A percentile compares a stretch with the other conserved stretches of the same genome.
These are phyloP conservation scores for Plantago ovata DNA, from an alignment of 257 asterid species.

Conservation along the genomic window DNA sequence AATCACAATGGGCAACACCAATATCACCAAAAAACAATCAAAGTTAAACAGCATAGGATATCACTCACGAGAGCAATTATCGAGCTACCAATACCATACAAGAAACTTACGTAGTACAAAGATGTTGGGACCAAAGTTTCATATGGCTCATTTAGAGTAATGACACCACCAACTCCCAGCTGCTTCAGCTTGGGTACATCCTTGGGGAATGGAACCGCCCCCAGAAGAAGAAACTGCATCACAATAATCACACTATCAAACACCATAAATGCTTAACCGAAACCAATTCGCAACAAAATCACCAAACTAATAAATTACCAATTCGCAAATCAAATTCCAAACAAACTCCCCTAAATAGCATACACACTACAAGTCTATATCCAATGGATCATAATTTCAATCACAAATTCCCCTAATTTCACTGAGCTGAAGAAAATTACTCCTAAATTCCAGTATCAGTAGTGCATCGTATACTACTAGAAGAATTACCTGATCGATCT, in stretches of 20 bases:
- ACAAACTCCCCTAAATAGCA: too few species aligned
- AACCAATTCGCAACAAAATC: neutral
- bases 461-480: too few species aligned
- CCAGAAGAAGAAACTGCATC: slow-evolving; percentile 76
- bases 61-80: neutral
- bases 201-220: slow-evolving; percentile 93
- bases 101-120: slow-evolving; percentile 68
- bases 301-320: too few species aligned
- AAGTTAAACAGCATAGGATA: too few species aligned
- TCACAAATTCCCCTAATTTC: too few species aligned
- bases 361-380: too few species aligned
- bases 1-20: too few species aligned
- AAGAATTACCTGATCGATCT: slow-evolving; percentile 73
- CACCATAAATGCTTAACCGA: slow-evolving; percentile 3
- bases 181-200: slow-evolving; percentile 82
- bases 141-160: slow-evolving; percentile 85
- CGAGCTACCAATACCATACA: neutral
- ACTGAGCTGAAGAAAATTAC: too few species aligned
- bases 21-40: neutral
- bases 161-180: slow-evolving; percentile 97
- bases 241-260: slow-evolving; percentile 14
- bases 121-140: slow-evolving; percentile 91
- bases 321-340: too few species aligned
- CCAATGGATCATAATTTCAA: too few species aligned
- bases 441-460: too few species aligned